phyloP scores from a whole-genome alignment of 129 eudicot species.

The Tagetes patula region DNA sequence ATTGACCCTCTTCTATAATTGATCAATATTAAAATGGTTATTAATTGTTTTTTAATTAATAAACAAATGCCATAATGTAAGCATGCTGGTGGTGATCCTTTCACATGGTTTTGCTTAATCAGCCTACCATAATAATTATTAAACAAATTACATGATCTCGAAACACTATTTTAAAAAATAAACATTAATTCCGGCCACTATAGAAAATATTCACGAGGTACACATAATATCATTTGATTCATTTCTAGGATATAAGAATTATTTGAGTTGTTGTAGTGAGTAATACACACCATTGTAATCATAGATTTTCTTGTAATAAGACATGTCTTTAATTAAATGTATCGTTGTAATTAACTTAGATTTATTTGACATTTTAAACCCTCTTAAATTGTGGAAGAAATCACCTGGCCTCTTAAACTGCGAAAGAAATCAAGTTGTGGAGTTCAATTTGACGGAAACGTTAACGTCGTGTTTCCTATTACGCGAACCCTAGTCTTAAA shows the following conservation, averaged over 20 bases:
- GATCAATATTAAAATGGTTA: neutral
- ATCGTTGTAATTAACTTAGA: no score
- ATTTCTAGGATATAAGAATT: neutral
- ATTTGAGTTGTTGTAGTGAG: neutral
- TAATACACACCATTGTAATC: neutral
- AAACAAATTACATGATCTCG: neutral
- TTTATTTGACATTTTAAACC: no score
- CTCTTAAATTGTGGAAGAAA: no score
- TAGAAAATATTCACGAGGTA: neutral
- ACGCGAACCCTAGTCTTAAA: no score
- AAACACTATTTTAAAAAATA: neutral
- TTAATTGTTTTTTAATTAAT: neutral
- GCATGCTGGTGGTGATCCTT: slow-evolving; percentile 1
- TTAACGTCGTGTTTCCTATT: no score
- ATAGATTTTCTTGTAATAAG: neutral
- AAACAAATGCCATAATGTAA: neutral
- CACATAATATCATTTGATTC: neutral
- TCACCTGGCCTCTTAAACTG: no score
- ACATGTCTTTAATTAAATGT: neutral
- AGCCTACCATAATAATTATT: slow-evolving; percentile 7
- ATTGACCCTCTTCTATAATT: slow-evolving; percentile 20
- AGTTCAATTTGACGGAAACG: no score
- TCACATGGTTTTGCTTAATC: slow-evolving; percentile 32
- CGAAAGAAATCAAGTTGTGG: no score
- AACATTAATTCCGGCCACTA: neutral